Conservation (phyloP, 2,329 filamentous ascomycete species). For the Pseudocercospora cruenta region DNA sequence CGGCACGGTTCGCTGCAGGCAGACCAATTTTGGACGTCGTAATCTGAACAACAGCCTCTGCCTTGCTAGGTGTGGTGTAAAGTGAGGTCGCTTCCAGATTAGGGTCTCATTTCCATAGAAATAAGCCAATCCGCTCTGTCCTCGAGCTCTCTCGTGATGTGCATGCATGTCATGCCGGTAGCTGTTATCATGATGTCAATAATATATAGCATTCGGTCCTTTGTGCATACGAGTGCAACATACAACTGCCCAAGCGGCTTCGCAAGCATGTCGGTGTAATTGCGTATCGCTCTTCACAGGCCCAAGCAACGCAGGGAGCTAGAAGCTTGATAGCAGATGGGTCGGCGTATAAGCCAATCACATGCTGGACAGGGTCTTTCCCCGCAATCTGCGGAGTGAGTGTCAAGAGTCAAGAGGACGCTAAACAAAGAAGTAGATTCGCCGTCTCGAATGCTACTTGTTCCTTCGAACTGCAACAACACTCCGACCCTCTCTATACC, state of each 20-base stretch:
- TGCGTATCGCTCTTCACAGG: constrained; percentile 9
- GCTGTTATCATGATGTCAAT: not conserved
- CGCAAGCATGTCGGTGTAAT: constrained; percentile 21
- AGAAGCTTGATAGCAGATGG: constrained; percentile 3
- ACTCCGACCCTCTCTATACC: not conserved
- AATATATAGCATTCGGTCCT: constrained; percentile 7
- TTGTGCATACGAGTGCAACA: constrained; percentile 3
- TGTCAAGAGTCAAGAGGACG: not conserved
- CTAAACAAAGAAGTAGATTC: constrained; percentile 6
- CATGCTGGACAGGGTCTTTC: constrained; percentile 5
- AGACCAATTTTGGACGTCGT: not conserved
- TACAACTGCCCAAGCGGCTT: not conserved
- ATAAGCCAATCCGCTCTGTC: not conserved
- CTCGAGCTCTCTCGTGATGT: not conserved
- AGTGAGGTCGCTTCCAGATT: not conserved
- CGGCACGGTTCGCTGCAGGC: constrained; percentile 16
- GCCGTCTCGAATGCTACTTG: constrained; percentile 1
- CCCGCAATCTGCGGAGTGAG: constrained; percentile 12
- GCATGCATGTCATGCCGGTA: not conserved
- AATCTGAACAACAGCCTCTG: not conserved
- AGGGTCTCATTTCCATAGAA: constrained; percentile 9
- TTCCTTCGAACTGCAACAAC: not conserved
- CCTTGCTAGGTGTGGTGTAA: constrained; percentile 1
- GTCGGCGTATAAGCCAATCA: constrained; percentile 1
- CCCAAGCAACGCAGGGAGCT: not conserved